Percentiles rank a stretch among this genome's conserved stretches.
These are phyloP conservation scores for Aspergillus sp. DNA, from an alignment of 2,329 filamentous ascomycete genomes.

Conservation along the genomic window DNA sequence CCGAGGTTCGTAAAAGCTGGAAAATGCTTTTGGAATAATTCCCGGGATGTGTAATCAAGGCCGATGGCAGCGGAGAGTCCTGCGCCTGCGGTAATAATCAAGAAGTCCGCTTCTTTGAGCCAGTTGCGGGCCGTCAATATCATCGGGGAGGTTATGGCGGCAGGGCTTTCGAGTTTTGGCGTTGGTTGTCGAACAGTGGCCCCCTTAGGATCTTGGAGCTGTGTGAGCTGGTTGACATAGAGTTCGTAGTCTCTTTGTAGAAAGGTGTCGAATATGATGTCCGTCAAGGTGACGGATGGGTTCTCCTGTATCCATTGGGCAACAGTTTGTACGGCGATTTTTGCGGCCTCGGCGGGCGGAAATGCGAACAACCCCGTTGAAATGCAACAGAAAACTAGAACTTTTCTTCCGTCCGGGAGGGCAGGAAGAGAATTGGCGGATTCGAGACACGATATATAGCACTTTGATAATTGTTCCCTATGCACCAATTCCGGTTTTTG, in stretches of 20 bases:
- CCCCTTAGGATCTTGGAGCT: not conserved
- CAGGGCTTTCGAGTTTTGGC: not conserved
- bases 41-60: slow-evolving; percentile 20
- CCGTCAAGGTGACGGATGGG: slow-evolving; percentile 14
- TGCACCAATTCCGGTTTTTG: slow-evolving; percentile 6
- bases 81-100: slow-evolving; percentile 21
- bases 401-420: slow-evolving; percentile 15
- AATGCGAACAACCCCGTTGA: slow-evolving; percentile 24
- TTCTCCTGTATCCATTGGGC: slow-evolving; percentile 12
- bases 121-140: slow-evolving; percentile 13
- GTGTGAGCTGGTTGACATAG: slow-evolving; percentile 9
- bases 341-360: slow-evolving; percentile 15
- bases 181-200: not conserved
- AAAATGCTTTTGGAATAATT: slow-evolving; percentile 21
- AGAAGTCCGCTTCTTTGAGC: slow-evolving; percentile 15
- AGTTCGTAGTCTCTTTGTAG: slow-evolving; percentile 13
- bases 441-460: slow-evolving; percentile 17
- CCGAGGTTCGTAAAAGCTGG: slow-evolving; percentile 31
- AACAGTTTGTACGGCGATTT: slow-evolving; percentile 15
- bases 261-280: slow-evolving; percentile 22
- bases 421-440: slow-evolving; percentile 10
- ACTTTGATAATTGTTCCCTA: slow-evolving; percentile 12
- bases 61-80: slow-evolving; percentile 21
- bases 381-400: slow-evolving; percentile 21
- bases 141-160: not conserved